Conservation (phyloP, 2,329 filamentous ascomycete species). For the Penicillium sclerotiorum region DNA sequence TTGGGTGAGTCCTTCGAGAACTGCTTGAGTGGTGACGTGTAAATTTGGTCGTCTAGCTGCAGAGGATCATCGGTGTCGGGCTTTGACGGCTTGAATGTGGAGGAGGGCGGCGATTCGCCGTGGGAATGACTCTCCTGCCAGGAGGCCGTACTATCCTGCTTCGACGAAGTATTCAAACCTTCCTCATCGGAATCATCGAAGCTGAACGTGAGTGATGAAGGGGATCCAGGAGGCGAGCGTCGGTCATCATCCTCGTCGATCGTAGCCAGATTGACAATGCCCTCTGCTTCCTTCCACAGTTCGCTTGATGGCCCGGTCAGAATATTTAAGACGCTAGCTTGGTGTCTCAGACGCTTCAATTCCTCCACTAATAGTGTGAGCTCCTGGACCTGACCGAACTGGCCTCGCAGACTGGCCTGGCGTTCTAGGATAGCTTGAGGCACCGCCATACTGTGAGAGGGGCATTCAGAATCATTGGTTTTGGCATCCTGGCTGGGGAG, state of each 20-base stretch:
- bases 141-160: constrained; percentile 34
- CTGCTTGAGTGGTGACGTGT: constrained; percentile 39
- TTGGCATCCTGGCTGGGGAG: constrained; percentile 46
- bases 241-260: constrained; percentile 63
- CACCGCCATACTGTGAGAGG: constrained; percentile 50
- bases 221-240: constrained; percentile 53
- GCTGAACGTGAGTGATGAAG: constrained; percentile 61
- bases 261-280: constrained; percentile 68
- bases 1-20: constrained; percentile 62
- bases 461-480: constrained; percentile 20
- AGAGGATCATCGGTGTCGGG: constrained; percentile 28
- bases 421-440: constrained; percentile 65
- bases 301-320: constrained; percentile 56
- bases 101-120: constrained; percentile 27
- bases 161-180: constrained; percentile 37
- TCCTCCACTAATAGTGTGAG: constrained; percentile 67
- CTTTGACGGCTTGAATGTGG: constrained; percentile 22
- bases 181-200: constrained; percentile 61
- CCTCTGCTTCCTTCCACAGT: constrained; percentile 67
- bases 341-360: constrained; percentile 62
- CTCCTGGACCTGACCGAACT: constrained; percentile 66
- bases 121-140: constrained; percentile 31
- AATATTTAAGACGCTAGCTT: constrained; percentile 57
- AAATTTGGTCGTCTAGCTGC: constrained; percentile 23
- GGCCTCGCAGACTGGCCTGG: constrained; percentile 66